Evolutionary conservation across 1,139 yeast genomes (phyloP).

Genomic region (Zhuliangozyma parablackwelliae): DNA sequence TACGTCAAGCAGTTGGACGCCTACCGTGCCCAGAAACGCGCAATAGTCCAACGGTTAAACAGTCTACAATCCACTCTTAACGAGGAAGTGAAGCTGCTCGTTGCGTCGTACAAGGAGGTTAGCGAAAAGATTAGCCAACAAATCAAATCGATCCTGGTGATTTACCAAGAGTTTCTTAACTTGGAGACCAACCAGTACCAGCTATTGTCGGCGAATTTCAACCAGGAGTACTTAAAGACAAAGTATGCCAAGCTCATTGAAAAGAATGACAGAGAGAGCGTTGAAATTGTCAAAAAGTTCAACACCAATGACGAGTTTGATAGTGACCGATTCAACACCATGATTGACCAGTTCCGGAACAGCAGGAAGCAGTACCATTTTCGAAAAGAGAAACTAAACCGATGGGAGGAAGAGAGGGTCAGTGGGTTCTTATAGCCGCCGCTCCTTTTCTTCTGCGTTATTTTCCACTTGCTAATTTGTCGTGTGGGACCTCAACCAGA

Average conservation of each 20-base stretch:
- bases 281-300: conserved; percentile 11
- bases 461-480: no score
- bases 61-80: conserved; percentile 20
- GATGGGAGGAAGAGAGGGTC: conserved; percentile 67
- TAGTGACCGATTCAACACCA: conserved; percentile 18
- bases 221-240: conserved; percentile 25
- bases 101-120: conserved; percentile 24
- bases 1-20: conserved; percentile 22
- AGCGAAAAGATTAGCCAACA: conserved; percentile 23
- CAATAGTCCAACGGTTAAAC: conserved; percentile 14
- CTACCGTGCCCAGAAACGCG: conserved; percentile 17
- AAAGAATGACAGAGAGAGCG: conserved; percentile 21
- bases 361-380: conserved; percentile 50
- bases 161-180: conserved; percentile 30
- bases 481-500: no score
- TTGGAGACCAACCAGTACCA: conserved; percentile 40
- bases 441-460: no score
- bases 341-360: conserved; percentile 41
- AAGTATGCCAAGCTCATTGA: conserved; percentile 27
- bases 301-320: conserved; percentile 1
- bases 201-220: conserved; percentile 34
- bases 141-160: conserved; percentile 19
- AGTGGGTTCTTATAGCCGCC: conserved; percentile 37
- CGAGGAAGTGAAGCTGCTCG: conserved; percentile 12
- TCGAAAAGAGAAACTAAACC: conserved; percentile 52